Base-by-base conservation (phyloP, 2,329 filamentous ascomycete species). In the Ophiocordyceps camponoti-floridani region DNA sequence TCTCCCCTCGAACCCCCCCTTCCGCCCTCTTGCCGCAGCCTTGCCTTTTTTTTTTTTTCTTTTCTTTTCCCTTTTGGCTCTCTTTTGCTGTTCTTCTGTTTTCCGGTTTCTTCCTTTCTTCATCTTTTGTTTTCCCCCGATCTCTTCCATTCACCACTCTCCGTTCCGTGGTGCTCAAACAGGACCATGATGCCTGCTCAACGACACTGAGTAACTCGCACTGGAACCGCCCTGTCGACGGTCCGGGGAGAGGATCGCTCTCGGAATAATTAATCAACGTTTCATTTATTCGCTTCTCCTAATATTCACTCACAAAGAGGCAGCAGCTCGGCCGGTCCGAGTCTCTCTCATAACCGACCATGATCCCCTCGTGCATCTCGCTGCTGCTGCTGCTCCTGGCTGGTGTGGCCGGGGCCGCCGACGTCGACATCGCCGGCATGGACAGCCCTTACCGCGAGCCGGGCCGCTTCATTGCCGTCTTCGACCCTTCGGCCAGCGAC, bases 381-480 rank as follows among this genome's bases (percentile, higher is more conserved):
- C 18, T 38, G 16, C 35, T 38, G 35, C 28, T 30, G n/a, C 35
- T 16, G 35, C 35, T 16, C 16, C 35, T 38, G 13, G n/a, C 16
- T 6, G 35, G 18, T 11, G 9, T 38, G 3, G 35, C 16, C n/a
- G 35, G 18, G 2, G 35, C 35, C 35, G 35, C n/a, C 2, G 16
- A n/a, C 6, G 1, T 18, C 16, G 18, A 38, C 16, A 38, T 38
- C 35, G n/a, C 49, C 52, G 27, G 38, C 79, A 77, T 54, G 56
- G 58, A 66, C 30, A 67, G 66, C 45, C 51, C 51, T 10, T 62
- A 75, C 52, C 58, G 70, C 47, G 68, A 79, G 42, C 61, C 70
- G 33, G 69, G 73, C 61, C 64, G 66, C 43, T 82, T 77, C 59
- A 79, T 82, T 49, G 75, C 80, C 45, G 75, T 81, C 47, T 80